Evolutionary conservation across 1,284 basidiomycete species (phyloP).

Genomic region (Ustilago xerochloae): DNA sequence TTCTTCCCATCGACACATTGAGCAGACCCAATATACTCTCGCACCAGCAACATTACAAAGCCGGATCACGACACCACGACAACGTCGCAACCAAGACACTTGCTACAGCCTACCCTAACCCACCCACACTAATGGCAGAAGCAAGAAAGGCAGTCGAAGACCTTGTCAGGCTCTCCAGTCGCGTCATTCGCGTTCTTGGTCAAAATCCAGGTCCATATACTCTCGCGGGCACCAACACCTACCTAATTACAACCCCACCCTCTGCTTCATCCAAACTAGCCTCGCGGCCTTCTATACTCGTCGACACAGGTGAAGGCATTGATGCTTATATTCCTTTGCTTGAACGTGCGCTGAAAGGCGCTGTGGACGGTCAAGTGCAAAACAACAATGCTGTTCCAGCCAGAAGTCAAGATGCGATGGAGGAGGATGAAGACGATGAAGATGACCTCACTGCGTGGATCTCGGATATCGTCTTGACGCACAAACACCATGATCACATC

Average conservation of each 20-base stretch:
- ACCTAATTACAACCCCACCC: conserved; percentile 76
- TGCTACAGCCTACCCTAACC: too few species aligned
- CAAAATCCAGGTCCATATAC: conserved; percentile 93
- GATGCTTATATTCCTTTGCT: conserved; percentile 78
- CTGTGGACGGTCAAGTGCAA: conserved; percentile 13
- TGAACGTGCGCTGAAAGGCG: conserved; percentile 72
- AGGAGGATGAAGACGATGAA: conserved; percentile 32
- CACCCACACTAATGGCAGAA: conserved; percentile 53
- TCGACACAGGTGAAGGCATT: conserved; percentile 89
- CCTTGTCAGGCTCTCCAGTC: conserved; percentile 40
- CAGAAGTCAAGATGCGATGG: conserved; percentile 15
- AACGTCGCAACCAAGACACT: too few species aligned
- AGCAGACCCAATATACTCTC: too few species aligned
- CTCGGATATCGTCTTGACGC: conserved; percentile 83
- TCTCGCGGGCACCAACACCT: conserved; percentile 90
- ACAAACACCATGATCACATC: conserved; percentile 89
- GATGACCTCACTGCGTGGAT: conserved; percentile 51
- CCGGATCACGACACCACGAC: neutral
- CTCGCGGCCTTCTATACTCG: conserved; percentile 77
- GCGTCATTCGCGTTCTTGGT: conserved; percentile 70
- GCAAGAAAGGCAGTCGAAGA: conserved; percentile 47
- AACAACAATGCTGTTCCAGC: neutral
- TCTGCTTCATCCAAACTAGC: conserved; percentile 57
- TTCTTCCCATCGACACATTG: too few species aligned
- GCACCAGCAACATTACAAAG: neutral